Percentiles rank a stretch among this genome's conserved stretches.
Evolutionary conservation across 148 eudicot genomes (phyloP).

Genomic region (Chenopodium formosanum): DNA sequence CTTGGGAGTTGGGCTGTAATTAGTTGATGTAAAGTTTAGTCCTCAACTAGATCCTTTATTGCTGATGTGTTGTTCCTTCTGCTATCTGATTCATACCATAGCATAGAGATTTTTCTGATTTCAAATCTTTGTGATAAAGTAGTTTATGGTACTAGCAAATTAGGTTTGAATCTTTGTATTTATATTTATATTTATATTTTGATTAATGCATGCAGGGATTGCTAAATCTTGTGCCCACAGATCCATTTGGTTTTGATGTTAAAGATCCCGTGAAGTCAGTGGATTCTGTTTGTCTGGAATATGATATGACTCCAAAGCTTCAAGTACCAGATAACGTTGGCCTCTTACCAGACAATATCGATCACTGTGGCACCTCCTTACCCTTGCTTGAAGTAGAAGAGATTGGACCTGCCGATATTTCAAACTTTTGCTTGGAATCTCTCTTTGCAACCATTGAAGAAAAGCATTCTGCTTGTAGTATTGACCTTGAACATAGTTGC

Average conservation of each 20-base stretch:
- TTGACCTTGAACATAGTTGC: slow-evolving; percentile 32
- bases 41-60: background rate
- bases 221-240: slow-evolving; percentile 30
- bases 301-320: slow-evolving; percentile 35
- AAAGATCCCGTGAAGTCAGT: slow-evolving; percentile 47
- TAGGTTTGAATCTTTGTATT: background rate
- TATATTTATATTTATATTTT: too few relatives aligned
- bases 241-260: slow-evolving; percentile 39
- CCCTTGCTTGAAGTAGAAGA: slow-evolving; percentile 79
- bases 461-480: slow-evolving; percentile 29
- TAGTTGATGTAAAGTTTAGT: background rate
- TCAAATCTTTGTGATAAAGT: background rate
- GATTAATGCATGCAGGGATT: slow-evolving; percentile 43
- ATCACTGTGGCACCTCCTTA: slow-evolving; percentile 29
- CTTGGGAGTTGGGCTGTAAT: background rate
- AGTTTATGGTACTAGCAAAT: background rate
- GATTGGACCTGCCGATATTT: slow-evolving; percentile 44
- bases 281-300: slow-evolving; percentile 41
- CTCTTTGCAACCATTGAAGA: slow-evolving; percentile 43
- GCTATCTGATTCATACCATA: background rate
- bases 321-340: slow-evolving; percentile 41
- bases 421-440: slow-evolving; percentile 27
- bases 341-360: slow-evolving; percentile 31
- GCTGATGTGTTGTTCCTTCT: slow-evolving; percentile 1
- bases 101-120: background rate